Evolutionary conservation across 139 green algal species (phyloP).

Genomic region (Diplosphaera chodatii): DNA sequence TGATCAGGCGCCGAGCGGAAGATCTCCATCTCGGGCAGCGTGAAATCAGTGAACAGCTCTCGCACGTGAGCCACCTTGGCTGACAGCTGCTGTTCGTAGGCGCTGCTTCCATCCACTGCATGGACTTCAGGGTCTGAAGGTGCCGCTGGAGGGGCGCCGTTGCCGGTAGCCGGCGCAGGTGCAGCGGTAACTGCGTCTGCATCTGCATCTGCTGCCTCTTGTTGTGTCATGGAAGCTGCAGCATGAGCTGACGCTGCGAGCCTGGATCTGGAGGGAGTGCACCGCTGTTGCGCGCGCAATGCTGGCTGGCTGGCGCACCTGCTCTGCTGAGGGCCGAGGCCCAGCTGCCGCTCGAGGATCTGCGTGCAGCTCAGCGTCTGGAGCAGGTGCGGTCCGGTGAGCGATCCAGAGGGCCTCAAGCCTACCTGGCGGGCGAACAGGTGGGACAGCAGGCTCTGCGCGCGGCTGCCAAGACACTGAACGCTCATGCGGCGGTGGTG

Average conservation of each 20-base stretch:
- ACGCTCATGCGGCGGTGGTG: too few species aligned
- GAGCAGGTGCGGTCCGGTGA: background rate
- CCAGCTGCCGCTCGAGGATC: background rate
- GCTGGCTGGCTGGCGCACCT: background rate
- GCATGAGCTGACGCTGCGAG: background rate
- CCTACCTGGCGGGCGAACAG: background rate
- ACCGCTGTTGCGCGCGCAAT: background rate
- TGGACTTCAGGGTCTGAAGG: too few species aligned
- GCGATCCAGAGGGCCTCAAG: background rate
- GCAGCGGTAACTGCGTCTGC: background rate
- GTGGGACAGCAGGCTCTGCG: background rate
- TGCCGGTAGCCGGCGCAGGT: too few species aligned
- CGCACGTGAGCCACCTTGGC: slow-evolving; percentile 39
- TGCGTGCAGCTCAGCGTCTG: background rate
- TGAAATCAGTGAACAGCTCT: slow-evolving; percentile 41
- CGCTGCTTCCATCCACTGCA: too few species aligned
- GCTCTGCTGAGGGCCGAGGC: too few species aligned
- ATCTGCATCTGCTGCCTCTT: background rate
- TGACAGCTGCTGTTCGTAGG: slow-evolving; percentile 53
- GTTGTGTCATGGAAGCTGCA: background rate
- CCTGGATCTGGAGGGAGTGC: too few species aligned
- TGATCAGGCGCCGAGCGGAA: slow-evolving; percentile 37
- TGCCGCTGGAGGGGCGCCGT: too few species aligned
- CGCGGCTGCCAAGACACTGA: too few species aligned
- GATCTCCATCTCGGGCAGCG: slow-evolving; percentile 43